Base-by-base conservation (phyloP, 129 eudicot genomes). In the Arctium lappa region DNA sequence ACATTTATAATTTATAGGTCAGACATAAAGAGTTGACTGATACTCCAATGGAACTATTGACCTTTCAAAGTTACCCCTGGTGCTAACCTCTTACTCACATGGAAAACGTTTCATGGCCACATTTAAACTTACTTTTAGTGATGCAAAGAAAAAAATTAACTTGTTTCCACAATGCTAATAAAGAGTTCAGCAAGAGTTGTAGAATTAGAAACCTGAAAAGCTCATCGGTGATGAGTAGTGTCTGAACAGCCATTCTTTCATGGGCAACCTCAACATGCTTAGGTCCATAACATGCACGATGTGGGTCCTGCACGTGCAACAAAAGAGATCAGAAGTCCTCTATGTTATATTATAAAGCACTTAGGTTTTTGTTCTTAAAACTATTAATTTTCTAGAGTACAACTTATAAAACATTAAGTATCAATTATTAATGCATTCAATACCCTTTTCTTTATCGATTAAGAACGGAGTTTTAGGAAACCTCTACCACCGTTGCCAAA, bases 251-350 rank as follows among this genome's bases (percentile, higher is more conserved):
- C 99, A 93, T 95, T 77, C 97, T 87, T 72, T 95, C 99, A 84
- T 93, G 97, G 66, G 99, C 99, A 74, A 95, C 92, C 81, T 95
- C 99, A 62, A 95, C 99, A 86, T 95, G 99, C 85, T 91, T 95
- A 50, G 97, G 97, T 75, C 99, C 99, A 87, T 95, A 95, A 86
- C 99, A 95, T 79, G 99, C 99, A 85, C 97, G 99, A 74, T 77
- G 69, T 84, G 94, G 93, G 79, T 92, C 97, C 98, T 95, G 72
- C 78, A 79, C 27, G 72, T 68, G 81, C 12, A 18, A 66, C 33
- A 22, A 76, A 44, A 2, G 34, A 66, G 34, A 18, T 66, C 71
- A 66, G 34, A 66, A 56, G 66, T 53, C 63, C 13, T 53, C 63
- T 53, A 50, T 50, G 7, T 9, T 40, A 50, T 53, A 13, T 53